Base-by-base conservation (phyloP, 768 basidiomycete genomes). In the Trametes meyenii region DNA sequence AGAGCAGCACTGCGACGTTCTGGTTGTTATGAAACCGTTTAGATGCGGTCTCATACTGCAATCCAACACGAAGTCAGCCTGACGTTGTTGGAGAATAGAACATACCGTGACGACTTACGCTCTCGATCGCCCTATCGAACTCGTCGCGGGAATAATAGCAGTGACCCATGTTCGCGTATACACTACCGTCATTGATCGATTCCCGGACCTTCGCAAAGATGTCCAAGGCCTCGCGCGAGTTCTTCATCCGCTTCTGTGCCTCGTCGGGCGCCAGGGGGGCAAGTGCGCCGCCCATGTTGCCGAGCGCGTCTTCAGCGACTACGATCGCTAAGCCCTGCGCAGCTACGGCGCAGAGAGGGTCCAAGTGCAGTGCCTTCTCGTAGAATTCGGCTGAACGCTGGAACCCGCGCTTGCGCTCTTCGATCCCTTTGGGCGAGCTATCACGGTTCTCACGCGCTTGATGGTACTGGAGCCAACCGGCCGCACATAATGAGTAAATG, bases 91-190 rank as follows among this genome's bases (percentile, higher is more conserved):
- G 44, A 29, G 21, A 40, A 54, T 12, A 17, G 26, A n/a, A 43
- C 26, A 33, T 13, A 10, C 46, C n/a, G 24, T 19, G 12, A 21
- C 36, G 2, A 79, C 87, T 72, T 71, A 97, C 96, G 69, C 92
- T 92, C 74, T 99, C 96, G 64, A 98, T 96, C 1, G 97, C 96
- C 50, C 92, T 83, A 65, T 98, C 96, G 71, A 89, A 97, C 72
- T 99, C 96, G 61, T 97, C 96, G 52, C 93, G 82, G 19, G 86
- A 84, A 70, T 93, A 96, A 72, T 95, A 91, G 69, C 95, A 97
- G 69, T 98, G 97, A 0, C 96, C 97, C 81, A 98, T 96, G 72
- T 99, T 99, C 70, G 93, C 80, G 70, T 96, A 94, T 4, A 97
- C 94, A 61, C 90, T 90, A 7, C 92, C 93, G 44, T 86, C 84